Base-by-base conservation (phyloP, 2,329 filamentous ascomycete species). In the Cyphellophora europaea region DNA sequence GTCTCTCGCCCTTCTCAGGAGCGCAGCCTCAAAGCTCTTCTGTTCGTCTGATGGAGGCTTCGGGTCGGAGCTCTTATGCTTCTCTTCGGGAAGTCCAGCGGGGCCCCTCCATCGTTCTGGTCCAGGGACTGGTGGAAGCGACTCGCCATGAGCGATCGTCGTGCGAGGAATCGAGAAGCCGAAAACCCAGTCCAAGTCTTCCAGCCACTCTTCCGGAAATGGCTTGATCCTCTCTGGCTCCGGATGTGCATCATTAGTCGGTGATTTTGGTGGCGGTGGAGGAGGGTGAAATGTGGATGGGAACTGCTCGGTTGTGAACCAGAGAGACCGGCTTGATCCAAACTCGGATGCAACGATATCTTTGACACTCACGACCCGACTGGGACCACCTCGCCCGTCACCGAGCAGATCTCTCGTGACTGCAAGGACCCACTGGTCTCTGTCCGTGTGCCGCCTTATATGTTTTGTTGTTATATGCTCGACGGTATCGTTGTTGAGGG, bases 131-230 rank as follows among this genome's bases (percentile, higher is more conserved):
- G 75, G 72, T 2, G 74, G 71, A 46, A 70, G 63, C 11, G 71
- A 72, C 42, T 71, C 70, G 30, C 67, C 71, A 17, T 67, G 71
- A 65, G 8, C 64, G 61, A 13, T 66, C 60, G 30, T 37, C 21
- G 37, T 44, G 17, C 69, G 67, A 2, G 88, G 84, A 6, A 95
- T 69, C 11, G 69, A 66, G 58, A 96, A 96, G 35, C 89, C 91
- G 54, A 96, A 85, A 47, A 81, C 73, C 86, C 87, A 96, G 53
- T 89, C 81, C 2, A 94, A 65, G 45, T 91, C 82, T n/a, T 71
- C 57, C 13, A 66, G 40, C 19, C 63, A 54, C 11, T 52, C 47
- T 2, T 57, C 57, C 3, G 80, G 76, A 5, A 79, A 61, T 11
- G 45, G 45, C 3, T 39, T 33, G 8, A 43, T 35, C 43, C 49